Evolutionary conservation across 345 rosid species (phyloP).

Genomic region (Ailanthus altissimus): DNA sequence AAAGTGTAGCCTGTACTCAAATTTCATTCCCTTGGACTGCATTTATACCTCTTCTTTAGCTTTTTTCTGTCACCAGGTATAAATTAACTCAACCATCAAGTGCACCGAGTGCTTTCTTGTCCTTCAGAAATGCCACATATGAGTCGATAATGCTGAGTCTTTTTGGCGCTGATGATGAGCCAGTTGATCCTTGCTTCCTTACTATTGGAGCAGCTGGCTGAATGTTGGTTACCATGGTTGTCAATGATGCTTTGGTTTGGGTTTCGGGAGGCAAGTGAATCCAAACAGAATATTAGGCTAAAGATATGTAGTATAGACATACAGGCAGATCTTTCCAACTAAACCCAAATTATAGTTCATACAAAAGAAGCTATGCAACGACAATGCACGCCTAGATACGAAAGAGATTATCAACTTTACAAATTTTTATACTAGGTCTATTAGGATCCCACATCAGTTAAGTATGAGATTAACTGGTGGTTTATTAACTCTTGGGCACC

Average conservation of each 20-base stretch:
- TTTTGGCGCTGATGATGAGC: constrained; percentile 52
- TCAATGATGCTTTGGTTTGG: constrained; percentile 54
- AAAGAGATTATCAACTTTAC: not conserved
- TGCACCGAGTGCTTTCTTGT: constrained; percentile 99
- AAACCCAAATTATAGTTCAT: constrained; percentile 1
- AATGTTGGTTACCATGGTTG: constrained; percentile 29
- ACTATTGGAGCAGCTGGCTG: constrained; percentile 48
- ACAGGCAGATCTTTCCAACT: not conserved
- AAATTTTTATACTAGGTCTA: not conserved
- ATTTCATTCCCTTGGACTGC: too few relatives aligned
- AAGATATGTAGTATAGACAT: not conserved
- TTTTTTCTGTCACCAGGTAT: not conserved
- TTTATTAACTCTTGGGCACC: too few relatives aligned
- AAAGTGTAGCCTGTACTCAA: too few relatives aligned
- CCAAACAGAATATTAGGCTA: constrained; percentile 10
- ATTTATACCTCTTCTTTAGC: not conserved
- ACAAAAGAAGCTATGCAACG: not conserved
- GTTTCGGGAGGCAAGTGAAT: constrained; percentile 54
- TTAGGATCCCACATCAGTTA: too few relatives aligned
- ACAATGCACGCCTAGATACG: not conserved
- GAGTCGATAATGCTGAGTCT: constrained; percentile 83
- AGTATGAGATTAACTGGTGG: too few relatives aligned
- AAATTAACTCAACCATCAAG: constrained; percentile 62
- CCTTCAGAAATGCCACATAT: constrained; percentile 82
- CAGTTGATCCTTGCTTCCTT: constrained; percentile 48